Evolutionary conservation across 2,329 filamentous ascomycete species (phyloP), one percentile per base, ranked within the genome.

Genomic region (Hirsutella rhossiliensis): DNA sequence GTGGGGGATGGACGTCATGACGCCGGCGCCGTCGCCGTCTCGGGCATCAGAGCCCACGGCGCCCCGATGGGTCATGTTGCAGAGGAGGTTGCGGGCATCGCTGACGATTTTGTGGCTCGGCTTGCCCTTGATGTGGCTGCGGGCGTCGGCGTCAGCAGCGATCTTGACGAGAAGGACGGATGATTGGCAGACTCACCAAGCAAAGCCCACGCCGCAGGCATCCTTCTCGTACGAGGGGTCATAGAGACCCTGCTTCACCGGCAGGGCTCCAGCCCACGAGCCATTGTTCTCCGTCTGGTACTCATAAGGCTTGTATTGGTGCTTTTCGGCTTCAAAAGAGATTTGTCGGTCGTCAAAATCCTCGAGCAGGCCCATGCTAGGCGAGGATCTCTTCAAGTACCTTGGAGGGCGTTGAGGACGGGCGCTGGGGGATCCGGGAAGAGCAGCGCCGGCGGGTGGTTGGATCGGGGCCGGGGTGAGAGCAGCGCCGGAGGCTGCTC

Each of bases 41-140:
- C 92, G 84, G 60, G 88, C 88, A 73, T 98, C 92, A 48, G 92
- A 97, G 56, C 92, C 92, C 56, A 97, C 90, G 51, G 92, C 92
- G 74, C 92, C 92, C 64, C 92, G 84, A 74, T 98, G 92, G 75
- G 92, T 97, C 92, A 98, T 98, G 77, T 98, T 97, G 76, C 92
- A 98, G 51, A 98, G 81, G 49, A 98, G 75, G 67, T 89, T 94
- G 45, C 50, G 50, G 29, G 40, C 90, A 94, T 97, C 90, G 68
- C 85, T 95, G 51, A 97, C 84, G 60, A 97, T 97, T 64, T 97
- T 98, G 76, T 97, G 92, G 73, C 89, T 97, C 50, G 89, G 67
- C 66, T 86, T 84, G 72, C 92, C 92, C 75, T 97, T 97, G 68
- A 97, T 97, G 66, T 97, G 86, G 72, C 87, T 94, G 55, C 47